Conservation (phyloP, 2,329 filamentous ascomycete species). For the Didymella arachidicola region DNA sequence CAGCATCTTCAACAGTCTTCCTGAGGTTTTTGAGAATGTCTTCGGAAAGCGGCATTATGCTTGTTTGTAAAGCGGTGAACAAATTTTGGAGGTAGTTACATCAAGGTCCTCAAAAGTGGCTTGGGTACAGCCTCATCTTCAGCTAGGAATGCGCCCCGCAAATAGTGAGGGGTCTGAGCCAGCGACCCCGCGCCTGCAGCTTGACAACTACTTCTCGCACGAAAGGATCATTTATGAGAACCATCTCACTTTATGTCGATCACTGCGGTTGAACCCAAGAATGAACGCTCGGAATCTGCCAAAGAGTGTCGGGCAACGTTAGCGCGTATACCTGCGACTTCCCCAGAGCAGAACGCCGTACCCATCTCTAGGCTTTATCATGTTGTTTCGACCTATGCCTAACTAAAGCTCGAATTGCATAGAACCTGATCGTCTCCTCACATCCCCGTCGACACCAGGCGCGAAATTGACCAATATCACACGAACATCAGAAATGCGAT, state of each 20-base stretch:
- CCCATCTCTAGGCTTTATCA: not conserved
- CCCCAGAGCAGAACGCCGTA: not conserved
- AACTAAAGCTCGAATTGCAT: not conserved
- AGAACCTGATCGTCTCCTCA: not conserved
- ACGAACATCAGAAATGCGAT: not conserved
- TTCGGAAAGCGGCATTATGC: conserved; percentile 24
- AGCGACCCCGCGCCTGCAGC: conserved; percentile 5
- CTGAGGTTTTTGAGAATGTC: conserved; percentile 20
- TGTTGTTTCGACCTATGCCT: not conserved
- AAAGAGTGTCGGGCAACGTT: not conserved
- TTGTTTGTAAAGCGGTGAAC: not conserved
- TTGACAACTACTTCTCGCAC: conserved; percentile 4
- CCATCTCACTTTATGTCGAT: not conserved
- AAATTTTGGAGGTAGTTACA: no score
- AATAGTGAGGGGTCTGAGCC: conserved; percentile 1
- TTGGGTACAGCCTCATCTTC: not conserved
- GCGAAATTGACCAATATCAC: not conserved
- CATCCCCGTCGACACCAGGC: not conserved
- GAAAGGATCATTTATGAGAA: conserved; percentile 1
- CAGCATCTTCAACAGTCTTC: conserved; percentile 30
- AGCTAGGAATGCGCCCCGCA: conserved; percentile 1
- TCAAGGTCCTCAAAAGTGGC: not conserved
- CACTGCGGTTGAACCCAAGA: not conserved
- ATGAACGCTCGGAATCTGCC: not conserved
- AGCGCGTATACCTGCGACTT: not conserved